Conservation (phyloP, 2,329 filamentous ascomycete genomes). For the Seiridium unicorne region DNA sequence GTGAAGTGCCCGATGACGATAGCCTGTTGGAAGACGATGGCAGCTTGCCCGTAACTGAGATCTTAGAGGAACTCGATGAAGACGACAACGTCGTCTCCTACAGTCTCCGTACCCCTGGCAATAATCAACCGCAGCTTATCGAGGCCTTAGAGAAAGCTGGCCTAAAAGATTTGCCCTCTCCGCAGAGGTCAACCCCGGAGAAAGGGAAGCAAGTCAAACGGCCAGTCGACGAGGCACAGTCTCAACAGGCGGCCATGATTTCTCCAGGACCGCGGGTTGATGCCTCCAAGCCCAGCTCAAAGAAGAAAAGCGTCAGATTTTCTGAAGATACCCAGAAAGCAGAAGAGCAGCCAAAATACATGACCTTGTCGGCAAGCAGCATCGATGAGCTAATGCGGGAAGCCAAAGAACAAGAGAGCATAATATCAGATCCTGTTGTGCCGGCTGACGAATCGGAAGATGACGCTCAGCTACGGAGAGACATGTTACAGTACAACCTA, state of each 20-base stretch:
- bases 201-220: background rate
- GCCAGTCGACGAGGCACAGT: background rate
- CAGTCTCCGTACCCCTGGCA: constrained; percentile 64
- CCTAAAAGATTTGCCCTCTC: constrained; percentile 41
- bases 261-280: background rate
- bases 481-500: constrained; percentile 90
- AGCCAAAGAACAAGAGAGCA: constrained; percentile 53
- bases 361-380: constrained; percentile 41
- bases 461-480: constrained; percentile 74
- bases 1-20: background rate
- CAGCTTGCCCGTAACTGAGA: constrained; percentile 80
- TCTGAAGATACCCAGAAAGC: constrained; percentile 46
- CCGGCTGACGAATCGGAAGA: constrained; percentile 76
- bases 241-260: background rate
- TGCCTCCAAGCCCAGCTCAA: constrained; percentile 9
- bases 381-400: constrained; percentile 57
- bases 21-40: constrained; percentile 54
- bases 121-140: constrained; percentile 64
- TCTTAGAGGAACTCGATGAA: constrained; percentile 88
- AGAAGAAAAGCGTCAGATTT: constrained; percentile 63
- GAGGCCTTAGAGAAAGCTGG: constrained; percentile 78
- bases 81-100: constrained; percentile 79
- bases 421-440: constrained; percentile 53
- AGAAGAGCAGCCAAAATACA: constrained; percentile 20
- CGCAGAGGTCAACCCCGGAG: constrained; percentile 23